phyloP scores from a whole-genome alignment of 495 filamentous ascomycete species.

The Penicillium arizonense region DNA sequence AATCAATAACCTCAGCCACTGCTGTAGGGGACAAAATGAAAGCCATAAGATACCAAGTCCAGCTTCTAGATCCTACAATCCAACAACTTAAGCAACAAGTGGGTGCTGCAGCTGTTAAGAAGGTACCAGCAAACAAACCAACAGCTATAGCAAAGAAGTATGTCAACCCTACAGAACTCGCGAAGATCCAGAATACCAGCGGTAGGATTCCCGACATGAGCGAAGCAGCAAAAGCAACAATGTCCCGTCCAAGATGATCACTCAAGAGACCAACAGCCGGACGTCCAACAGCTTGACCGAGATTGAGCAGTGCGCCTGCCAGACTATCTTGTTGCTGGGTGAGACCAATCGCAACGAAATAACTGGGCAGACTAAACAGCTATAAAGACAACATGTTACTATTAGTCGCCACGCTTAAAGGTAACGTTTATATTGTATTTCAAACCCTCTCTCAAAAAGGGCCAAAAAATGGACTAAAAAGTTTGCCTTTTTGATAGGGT shows the following conservation, averaged over 20 bases:
- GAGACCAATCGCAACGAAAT: conserved; percentile 55
- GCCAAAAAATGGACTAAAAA: no score
- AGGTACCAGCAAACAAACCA: conserved; percentile 54
- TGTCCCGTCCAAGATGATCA: conserved; percentile 62
- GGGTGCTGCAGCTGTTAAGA: conserved; percentile 24
- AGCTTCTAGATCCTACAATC: conserved; percentile 56
- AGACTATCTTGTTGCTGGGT: conserved; percentile 57
- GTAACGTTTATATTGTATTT: no score
- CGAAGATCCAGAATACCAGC: conserved; percentile 68
- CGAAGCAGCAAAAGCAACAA: conserved; percentile 58
- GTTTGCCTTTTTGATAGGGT: no score
- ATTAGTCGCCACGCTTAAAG: no score
- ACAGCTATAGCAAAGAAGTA: conserved; percentile 63
- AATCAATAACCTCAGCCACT: conserved; percentile 65
- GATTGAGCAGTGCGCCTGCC: conserved; percentile 65
- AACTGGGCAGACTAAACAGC: conserved; percentile 25
- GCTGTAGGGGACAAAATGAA: conserved; percentile 56
- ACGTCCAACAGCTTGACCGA: conserved; percentile 63
- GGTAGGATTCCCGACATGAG: conserved; percentile 55
- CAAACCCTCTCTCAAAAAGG: no score
- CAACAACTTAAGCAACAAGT: conserved; percentile 51
- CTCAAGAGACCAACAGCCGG: conserved; percentile 66
- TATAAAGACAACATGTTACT: no score
- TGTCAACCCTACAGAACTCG: conserved; percentile 54
- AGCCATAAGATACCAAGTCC: conserved; percentile 66